Evolutionary conservation across 2,329 filamentous ascomycete species (phyloP), one percentile per base, ranked within the genome.

Genomic region (Gliomastix tumulicola): DNA sequence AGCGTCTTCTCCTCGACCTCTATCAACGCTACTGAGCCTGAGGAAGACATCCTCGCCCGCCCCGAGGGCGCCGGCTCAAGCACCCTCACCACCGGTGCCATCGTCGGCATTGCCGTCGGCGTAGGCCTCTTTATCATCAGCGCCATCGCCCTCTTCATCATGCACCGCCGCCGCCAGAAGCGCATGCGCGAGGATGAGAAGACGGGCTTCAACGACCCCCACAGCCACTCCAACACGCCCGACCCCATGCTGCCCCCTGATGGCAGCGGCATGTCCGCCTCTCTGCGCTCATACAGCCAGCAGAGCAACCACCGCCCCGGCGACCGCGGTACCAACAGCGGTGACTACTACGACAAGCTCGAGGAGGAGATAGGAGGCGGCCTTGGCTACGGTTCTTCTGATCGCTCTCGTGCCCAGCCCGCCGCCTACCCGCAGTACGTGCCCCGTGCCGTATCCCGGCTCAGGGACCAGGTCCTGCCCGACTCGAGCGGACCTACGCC

Each of bases 91-190:
- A 62, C 63, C 0, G 66, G 68, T 3, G 66, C 68, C n/a, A 70
- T 76, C 13, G 67, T 69, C 0, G 74, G 73, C 15, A 76, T 79
- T 32, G 62, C 60, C 1, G 50, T 75, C 1, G 72, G 68, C 11
- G 64, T 60, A 7, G 57, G 57, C 0, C 53, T 71, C 0, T 47
- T 66, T 3, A 49, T 76, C 4, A 22, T 69, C 6, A 59, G 66
- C 1, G 62, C 59, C 3, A 43, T 55, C 1, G 61, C 51, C 3
- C 56, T 78, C 2, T 66, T 76, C 35, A 45, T 60, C 35, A 42
- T 74, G 2, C 67, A 77, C 52, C 69, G 66, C 45, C 62, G 66
- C 7, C 60, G 57, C 16, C 63, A 71, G 43, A 58, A 59, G 30
- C 49, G 50, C 16, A 55, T 55, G 25, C 45, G 52, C 6, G 45